Conservation (phyloP, 305 asterid species). For the Nicotiana rustica region DNA sequence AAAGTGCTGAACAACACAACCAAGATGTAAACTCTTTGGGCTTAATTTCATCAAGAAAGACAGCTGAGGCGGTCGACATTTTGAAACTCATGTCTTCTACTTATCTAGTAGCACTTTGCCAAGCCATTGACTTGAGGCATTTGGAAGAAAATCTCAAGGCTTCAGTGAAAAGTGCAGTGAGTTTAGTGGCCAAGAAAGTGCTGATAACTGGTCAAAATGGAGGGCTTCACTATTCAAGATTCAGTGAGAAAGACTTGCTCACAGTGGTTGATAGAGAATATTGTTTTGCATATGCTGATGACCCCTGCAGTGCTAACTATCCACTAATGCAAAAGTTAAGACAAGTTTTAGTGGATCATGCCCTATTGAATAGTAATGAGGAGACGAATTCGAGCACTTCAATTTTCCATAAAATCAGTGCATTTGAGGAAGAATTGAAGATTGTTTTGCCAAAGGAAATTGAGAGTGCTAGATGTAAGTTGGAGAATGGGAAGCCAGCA, state of each 20-base stretch:
- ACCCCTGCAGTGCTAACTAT: slow-evolving; percentile 61
- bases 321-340: slow-evolving; percentile 68
- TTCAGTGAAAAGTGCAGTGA: slow-evolving; percentile 56
- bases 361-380: slow-evolving; percentile 46
- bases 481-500: slow-evolving; percentile 49
- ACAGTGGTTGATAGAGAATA: slow-evolving; percentile 63
- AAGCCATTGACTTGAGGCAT: slow-evolving; percentile 69
- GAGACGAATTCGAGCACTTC: slow-evolving; percentile 51
- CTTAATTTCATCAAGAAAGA: slow-evolving; percentile 65
- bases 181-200: slow-evolving; percentile 56
- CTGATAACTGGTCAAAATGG: slow-evolving; percentile 50
- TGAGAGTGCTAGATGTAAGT: slow-evolving; percentile 51
- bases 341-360: slow-evolving; percentile 67
- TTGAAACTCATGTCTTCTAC: slow-evolving; percentile 75
- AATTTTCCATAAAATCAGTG: slow-evolving; percentile 62
- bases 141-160: slow-evolving; percentile 67
- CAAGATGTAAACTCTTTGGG: slow-evolving; percentile 82
- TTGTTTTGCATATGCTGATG: slow-evolving; percentile 67
- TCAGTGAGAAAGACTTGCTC: slow-evolving; percentile 64
- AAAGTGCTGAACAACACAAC: slow-evolving; percentile 78
- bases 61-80: slow-evolving; percentile 65
- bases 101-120: slow-evolving; percentile 68
- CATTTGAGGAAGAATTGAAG: slow-evolving; percentile 65
- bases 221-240: slow-evolving; percentile 58
- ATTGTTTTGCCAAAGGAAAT: slow-evolving; percentile 65